These are phyloP conservation scores for Anthracocystis panici-leucophaei DNA, from an alignment of 1,284 basidiomycete genomes.

Conservation along the genomic window DNA sequence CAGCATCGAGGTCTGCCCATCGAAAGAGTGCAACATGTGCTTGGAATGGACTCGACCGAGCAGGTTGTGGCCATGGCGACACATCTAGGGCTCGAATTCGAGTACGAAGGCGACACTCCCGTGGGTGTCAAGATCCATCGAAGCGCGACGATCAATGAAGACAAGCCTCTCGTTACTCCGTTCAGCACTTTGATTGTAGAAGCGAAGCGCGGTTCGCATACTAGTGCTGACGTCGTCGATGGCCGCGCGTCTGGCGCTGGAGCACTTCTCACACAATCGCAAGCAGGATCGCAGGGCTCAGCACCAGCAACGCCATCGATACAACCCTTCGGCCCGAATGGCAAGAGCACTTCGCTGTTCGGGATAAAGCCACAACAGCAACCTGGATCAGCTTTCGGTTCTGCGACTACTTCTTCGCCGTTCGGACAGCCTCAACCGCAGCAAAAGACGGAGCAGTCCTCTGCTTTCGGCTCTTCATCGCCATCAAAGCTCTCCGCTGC, in stretches of 20 bases:
- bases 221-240: constrained; percentile 82
- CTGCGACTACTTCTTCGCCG: background rate
- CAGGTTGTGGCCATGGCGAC: constrained; percentile 65
- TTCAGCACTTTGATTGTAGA: constrained; percentile 77
- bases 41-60: constrained; percentile 55
- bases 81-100: constrained; percentile 68
- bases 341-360: constrained; percentile 1
- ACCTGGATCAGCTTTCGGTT: background rate
- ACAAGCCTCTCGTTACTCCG: constrained; percentile 68
- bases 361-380: constrained; percentile 9
- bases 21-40: constrained; percentile 34
- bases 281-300: constrained; percentile 2
- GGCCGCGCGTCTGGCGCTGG: constrained; percentile 71
- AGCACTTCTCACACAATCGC: constrained; percentile 5
- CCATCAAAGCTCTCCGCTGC: constrained; percentile 31
- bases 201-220: constrained; percentile 76
- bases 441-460: constrained; percentile 9
- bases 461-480: constrained; percentile 14
- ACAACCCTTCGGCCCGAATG: constrained; percentile 5
- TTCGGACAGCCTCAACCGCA: constrained; percentile 17
- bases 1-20: constrained; percentile 65
- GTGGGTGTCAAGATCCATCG: constrained; percentile 44
- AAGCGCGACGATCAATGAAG: constrained; percentile 73
- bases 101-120: constrained; percentile 39
- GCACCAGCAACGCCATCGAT: background rate